Evolutionary conservation across 2,329 filamentous ascomycete genomes (phyloP).

Genomic region (Venturia asperata): DNA sequence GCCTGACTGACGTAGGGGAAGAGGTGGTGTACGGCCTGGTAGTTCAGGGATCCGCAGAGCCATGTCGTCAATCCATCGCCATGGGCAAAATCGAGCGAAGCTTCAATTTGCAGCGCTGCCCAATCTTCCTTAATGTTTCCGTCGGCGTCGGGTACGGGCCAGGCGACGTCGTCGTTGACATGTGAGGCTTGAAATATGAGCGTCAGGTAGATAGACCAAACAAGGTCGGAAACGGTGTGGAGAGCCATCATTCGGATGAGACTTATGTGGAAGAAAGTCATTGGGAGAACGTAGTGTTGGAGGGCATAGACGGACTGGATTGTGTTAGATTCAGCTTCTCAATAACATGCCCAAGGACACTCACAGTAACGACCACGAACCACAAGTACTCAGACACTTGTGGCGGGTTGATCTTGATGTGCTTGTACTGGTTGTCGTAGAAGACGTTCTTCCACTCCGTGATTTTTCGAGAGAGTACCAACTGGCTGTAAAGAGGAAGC

Average conservation of each 20-base stretch:
- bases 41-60: constrained; percentile 17
- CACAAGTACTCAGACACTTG: constrained; percentile 6
- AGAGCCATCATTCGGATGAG: constrained; percentile 13
- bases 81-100: constrained; percentile 18
- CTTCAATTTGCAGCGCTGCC: constrained; percentile 17
- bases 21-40: constrained; percentile 19
- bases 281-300: constrained; percentile 17
- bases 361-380: constrained; percentile 15
- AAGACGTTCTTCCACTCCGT: constrained; percentile 18
- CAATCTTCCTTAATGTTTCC: constrained; percentile 15
- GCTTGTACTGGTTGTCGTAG: constrained; percentile 15
- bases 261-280: constrained; percentile 10
- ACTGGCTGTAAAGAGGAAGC: constrained; percentile 18
- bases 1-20: constrained; percentile 18
- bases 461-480: constrained; percentile 16
- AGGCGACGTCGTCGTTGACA: constrained; percentile 18
- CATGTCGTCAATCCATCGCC: constrained; percentile 15
- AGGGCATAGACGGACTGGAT: constrained; percentile 14
- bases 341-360: background rate
- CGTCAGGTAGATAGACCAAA: constrained; percentile 18
- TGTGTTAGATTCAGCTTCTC: background rate
- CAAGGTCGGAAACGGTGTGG: constrained; percentile 18
- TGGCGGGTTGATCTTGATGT: constrained; percentile 19
- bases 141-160: constrained; percentile 13
- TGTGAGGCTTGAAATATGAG: constrained; percentile 19